Evolutionary conservation across 768 basidiomycete species (phyloP).

Genomic region (Vararia minispora): DNA sequence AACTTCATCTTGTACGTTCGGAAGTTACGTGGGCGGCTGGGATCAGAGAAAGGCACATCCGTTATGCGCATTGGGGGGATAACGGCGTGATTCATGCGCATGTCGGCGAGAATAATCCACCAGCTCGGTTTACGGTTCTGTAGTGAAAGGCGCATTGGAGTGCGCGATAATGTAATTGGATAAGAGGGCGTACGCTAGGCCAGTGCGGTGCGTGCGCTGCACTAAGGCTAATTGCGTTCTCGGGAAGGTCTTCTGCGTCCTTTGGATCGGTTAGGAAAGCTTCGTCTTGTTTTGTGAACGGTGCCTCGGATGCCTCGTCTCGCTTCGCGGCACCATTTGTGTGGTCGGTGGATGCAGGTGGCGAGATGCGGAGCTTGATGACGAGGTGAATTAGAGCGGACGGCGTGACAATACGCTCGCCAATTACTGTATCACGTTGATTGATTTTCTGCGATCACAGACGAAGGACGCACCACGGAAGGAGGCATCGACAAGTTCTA

Average conservation of each 20-base stretch:
- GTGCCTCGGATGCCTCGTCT: constrained; percentile 31
- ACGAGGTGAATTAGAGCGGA: constrained; percentile 81
- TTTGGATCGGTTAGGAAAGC: constrained; percentile 54
- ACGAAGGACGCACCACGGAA: constrained; percentile 61
- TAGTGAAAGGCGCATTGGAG: background rate
- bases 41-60: constrained; percentile 61
- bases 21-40: constrained; percentile 42
- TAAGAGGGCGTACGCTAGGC: constrained; percentile 56
- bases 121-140: constrained; percentile 84
- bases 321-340: constrained; percentile 24
- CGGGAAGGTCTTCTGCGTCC: constrained; percentile 48
- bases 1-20: constrained; percentile 87
- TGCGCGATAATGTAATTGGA: background rate
- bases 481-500: constrained; percentile 70
- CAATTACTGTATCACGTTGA: constrained; percentile 51
- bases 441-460: background rate
- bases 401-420: constrained; percentile 80
- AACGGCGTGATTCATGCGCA: constrained; percentile 73
- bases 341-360: constrained; percentile 26
- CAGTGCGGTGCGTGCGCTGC: constrained; percentile 89
- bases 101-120: constrained; percentile 87
- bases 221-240: constrained; percentile 31
- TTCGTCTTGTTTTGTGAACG: constrained; percentile 51
- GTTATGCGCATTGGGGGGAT: constrained; percentile 78
- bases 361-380: constrained; percentile 68